Percentiles rank a stretch among this genome's conserved stretches.
Evolutionary conservation across 176 grass and related monocot genomes (phyloP).

Genomic region (Oryza longistaminata): DNA sequence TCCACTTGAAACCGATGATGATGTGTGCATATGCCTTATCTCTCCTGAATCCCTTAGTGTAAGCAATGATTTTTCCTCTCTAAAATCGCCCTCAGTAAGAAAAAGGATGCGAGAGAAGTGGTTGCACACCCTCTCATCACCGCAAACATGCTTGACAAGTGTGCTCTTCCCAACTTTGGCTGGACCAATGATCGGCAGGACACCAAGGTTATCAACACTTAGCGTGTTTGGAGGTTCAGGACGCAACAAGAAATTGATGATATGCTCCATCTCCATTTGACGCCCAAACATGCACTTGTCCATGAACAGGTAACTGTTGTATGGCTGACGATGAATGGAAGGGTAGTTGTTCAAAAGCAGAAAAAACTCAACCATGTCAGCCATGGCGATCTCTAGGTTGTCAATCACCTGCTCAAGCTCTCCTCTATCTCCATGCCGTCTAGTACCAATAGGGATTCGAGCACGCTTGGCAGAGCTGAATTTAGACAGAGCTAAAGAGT

Average conservation of each 20-base stretch:
- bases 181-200: slow-evolving; percentile 33
- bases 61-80: not conserved
- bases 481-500: slow-evolving; percentile 5
- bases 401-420: not conserved
- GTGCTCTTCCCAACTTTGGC: slow-evolving; percentile 23
- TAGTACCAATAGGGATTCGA: not conserved
- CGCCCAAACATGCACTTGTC: slow-evolving; percentile 26
- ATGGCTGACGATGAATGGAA: slow-evolving; percentile 7
- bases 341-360: not conserved
- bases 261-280: not conserved
- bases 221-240: not conserved
- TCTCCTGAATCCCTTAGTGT: not conserved
- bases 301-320: not conserved
- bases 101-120: not conserved
- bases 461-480: not conserved
- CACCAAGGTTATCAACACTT: not conserved
- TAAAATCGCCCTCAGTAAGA: not conserved
- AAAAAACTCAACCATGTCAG: slow-evolving; percentile 3
- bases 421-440: too few relatives aligned
- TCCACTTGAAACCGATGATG: too few relatives aligned
- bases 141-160: slow-evolving; percentile 20
- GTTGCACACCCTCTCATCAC: not conserved
- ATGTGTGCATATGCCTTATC: too few relatives aligned
- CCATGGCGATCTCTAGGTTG: not conserved
- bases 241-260: slow-evolving; percentile 17